Conservation (phyloP, 805 yeast genomes). For the Jamesozyma lodderae region DNA sequence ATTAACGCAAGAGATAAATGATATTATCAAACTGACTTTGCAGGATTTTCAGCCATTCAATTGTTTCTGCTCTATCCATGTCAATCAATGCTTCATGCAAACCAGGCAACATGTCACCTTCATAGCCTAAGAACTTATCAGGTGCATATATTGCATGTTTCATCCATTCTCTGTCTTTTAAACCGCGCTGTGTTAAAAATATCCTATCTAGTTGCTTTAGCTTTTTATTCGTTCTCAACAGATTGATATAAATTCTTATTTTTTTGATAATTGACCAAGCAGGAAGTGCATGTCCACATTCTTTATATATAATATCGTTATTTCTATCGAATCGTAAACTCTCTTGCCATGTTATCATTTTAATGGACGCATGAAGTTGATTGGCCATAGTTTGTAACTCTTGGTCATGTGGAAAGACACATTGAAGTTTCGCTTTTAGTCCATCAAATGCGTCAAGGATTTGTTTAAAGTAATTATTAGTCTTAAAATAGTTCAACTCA, state of each 20-base stretch:
- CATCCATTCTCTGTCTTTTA: slow-evolving; percentile 48
- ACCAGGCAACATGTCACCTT: slow-evolving; percentile 50
- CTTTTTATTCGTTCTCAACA: slow-evolving; percentile 46
- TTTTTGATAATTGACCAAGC: slow-evolving; percentile 63
- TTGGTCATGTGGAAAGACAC: slow-evolving; percentile 16
- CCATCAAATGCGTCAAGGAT: slow-evolving; percentile 33
- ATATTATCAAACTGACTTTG: slow-evolving; percentile 27
- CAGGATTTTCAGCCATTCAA: slow-evolving; percentile 38
- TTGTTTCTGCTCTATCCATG: slow-evolving; percentile 36
- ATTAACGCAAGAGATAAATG: slow-evolving; percentile 18
- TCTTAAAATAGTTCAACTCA: slow-evolving; percentile 44
- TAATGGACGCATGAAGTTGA: slow-evolving; percentile 6
- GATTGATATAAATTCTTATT: slow-evolving; percentile 46
- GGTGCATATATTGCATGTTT: slow-evolving; percentile 59
- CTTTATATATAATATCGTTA: slow-evolving; percentile 38
- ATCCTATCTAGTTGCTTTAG: slow-evolving; percentile 47
- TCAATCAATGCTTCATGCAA: slow-evolving; percentile 46
- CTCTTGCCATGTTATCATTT: slow-evolving; percentile 7
- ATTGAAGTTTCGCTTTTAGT: slow-evolving; percentile 12
- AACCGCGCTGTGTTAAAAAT: slow-evolving; percentile 41
- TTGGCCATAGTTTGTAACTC: slow-evolving; percentile 9
- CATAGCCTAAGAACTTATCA: slow-evolving; percentile 41
- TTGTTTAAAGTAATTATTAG: slow-evolving; percentile 39
- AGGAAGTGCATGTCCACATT: slow-evolving; percentile 59
- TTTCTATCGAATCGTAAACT: slow-evolving; percentile 41